Evolutionary conservation across 2,329 filamentous ascomycete genomes (phyloP).

Genomic region (Cladosporium austrohemisphaericum): DNA sequence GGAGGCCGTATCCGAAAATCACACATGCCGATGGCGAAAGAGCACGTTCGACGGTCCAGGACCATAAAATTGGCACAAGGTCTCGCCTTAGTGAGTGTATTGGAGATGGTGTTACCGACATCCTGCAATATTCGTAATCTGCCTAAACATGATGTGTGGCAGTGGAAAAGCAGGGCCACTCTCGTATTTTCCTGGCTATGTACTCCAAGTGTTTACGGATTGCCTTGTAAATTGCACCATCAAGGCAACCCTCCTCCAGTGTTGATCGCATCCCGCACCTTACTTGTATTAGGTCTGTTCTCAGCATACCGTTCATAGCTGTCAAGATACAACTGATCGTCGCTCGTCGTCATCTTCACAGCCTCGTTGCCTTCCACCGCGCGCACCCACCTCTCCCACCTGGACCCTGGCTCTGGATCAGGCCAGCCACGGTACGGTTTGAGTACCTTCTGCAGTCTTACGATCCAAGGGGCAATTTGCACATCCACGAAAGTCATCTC

Average conservation of each 20-base stretch:
- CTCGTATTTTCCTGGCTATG: no score
- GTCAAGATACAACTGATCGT: conserved; percentile 62
- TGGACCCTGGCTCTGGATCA: conserved; percentile 57
- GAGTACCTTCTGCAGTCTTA: conserved; percentile 64
- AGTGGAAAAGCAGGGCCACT: no score
- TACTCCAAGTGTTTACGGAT: no score
- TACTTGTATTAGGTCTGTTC: conserved; percentile 57
- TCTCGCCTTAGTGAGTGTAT: no score
- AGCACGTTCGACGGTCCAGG: no score
- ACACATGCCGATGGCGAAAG: no score
- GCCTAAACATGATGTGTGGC: no score
- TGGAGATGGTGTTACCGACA: no score
- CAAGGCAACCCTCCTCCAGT: conserved; percentile 53
- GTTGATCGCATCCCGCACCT: conserved; percentile 59
- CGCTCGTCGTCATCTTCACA: conserved; percentile 64
- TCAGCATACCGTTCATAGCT: conserved; percentile 63
- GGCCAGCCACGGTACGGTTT: conserved; percentile 64
- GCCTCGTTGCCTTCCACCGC: conserved; percentile 63
- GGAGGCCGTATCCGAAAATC: no score
- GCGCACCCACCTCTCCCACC: conserved; percentile 67
- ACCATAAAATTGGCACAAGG: no score
- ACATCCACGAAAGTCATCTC: conserved; percentile 65
- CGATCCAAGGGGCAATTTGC: conserved; percentile 70
- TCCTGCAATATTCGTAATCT: no score
- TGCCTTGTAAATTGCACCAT: no score